phyloP scores from a whole-genome alignment of 768 basidiomycete genomes.

The Macrocybe gigantea region DNA sequence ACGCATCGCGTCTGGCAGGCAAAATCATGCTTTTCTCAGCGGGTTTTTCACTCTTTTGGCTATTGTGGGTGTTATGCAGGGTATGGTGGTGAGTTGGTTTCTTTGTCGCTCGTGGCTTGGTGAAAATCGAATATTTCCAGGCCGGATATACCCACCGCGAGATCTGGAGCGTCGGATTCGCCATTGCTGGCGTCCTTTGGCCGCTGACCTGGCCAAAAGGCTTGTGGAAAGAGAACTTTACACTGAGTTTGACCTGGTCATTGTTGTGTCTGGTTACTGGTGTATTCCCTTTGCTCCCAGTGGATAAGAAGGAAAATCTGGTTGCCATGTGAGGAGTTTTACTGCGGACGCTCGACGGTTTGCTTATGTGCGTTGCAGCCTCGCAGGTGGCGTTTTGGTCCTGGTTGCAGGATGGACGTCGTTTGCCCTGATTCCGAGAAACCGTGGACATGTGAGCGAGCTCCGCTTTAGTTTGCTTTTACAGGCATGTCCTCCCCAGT shows the following conservation, averaged over 20 bases:
- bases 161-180: slow-evolving; percentile 67
- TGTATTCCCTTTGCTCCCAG: slow-evolving; percentile 66
- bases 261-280: slow-evolving; percentile 46
- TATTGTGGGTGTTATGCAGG: slow-evolving; percentile 42
- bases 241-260: slow-evolving; percentile 36
- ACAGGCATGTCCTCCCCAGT: no score
- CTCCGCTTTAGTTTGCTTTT: slow-evolving; percentile 4
- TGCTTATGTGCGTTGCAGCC: slow-evolving; percentile 19
- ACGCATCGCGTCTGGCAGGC: slow-evolving; percentile 2
- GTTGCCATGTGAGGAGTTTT: slow-evolving; percentile 45
- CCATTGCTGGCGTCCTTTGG: slow-evolving; percentile 60
- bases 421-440: slow-evolving; percentile 4
- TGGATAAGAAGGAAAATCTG: slow-evolving; percentile 66
- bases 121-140: slow-evolving; percentile 25
- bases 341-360: neutral
- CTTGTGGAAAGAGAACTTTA: slow-evolving; percentile 16
- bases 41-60: slow-evolving; percentile 21
- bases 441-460: slow-evolving; percentile 6
- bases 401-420: slow-evolving; percentile 25
- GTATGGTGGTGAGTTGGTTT: slow-evolving; percentile 62
- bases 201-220: slow-evolving; percentile 49
- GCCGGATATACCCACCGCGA: slow-evolving; percentile 64
- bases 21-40: slow-evolving; percentile 4
- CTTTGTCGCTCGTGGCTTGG: neutral
- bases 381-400: slow-evolving; percentile 43